Conservation (phyloP, 371 early-diverging fungal genomes). For the Actinomucor elegans region DNA sequence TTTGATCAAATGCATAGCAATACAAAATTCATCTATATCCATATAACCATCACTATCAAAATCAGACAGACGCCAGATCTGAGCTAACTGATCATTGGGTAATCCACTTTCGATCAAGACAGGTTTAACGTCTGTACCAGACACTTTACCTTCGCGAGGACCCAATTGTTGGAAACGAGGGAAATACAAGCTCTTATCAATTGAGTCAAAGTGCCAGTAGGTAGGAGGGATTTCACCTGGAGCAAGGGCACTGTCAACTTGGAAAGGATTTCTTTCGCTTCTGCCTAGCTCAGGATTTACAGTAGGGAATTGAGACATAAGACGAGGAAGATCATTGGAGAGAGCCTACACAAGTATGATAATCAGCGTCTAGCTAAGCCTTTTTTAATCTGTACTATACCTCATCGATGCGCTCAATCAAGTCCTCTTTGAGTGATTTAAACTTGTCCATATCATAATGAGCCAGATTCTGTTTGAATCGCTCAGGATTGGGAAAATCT, state of each 20-base stretch:
- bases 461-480: conserved; percentile 54
- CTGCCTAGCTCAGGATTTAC: conserved; percentile 49
- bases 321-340: conserved; percentile 57
- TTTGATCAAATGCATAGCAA: conserved; percentile 66
- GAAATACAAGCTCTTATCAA: conserved; percentile 49
- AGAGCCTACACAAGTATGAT: conserved; percentile 44
- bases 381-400: conserved; percentile 21
- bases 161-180: conserved; percentile 48
- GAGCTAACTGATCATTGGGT: conserved; percentile 56
- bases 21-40: conserved; percentile 68
- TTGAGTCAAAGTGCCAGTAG: conserved; percentile 59
- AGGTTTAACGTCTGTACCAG: conserved; percentile 60
- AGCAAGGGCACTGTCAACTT: conserved; percentile 16
- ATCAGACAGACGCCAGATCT: conserved; percentile 71
- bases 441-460: conserved; percentile 72
- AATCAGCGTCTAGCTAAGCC: not conserved
- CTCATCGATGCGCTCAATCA: conserved; percentile 58
- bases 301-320: conserved; percentile 67
- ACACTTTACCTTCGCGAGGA: conserved; percentile 64
- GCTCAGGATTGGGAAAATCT: conserved; percentile 64
- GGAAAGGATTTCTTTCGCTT: conserved; percentile 57
- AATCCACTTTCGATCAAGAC: conserved; percentile 63
- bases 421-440: conserved; percentile 61
- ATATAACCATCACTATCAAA: conserved; percentile 72
- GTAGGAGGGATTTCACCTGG: conserved; percentile 50